A percentile compares a stretch with the other conserved stretches of the same genome.
These are phyloP conservation scores for Euclidium syriacum DNA, from an alignment of 345 rosid species.

Conservation along the genomic window DNA sequence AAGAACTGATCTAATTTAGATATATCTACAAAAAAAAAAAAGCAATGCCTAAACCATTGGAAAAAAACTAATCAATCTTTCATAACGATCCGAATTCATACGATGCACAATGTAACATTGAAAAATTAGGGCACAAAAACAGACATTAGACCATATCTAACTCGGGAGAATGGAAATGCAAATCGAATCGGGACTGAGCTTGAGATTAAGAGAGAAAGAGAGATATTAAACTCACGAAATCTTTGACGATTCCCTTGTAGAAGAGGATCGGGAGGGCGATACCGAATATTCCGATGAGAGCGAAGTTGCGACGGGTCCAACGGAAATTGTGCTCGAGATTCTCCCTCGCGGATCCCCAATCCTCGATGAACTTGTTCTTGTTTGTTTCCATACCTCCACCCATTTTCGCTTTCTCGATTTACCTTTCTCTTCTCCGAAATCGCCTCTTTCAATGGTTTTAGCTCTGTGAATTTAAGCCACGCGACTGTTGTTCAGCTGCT, in stretches of 20 bases:
- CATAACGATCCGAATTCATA: neutral
- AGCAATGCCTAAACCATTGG: neutral
- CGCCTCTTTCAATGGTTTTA: neutral
- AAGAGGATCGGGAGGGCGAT: constrained; percentile 73
- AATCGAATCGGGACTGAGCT: neutral
- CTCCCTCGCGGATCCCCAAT: constrained; percentile 82
- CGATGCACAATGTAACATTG: neutral
- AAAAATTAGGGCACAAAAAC: constrained; percentile 21
- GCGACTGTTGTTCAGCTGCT: neutral
- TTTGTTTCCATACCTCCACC: constrained; percentile 93
- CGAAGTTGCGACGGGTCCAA: constrained; percentile 91
- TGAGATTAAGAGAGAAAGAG: neutral
- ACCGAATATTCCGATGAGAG: constrained; percentile 84
- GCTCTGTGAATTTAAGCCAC: neutral
- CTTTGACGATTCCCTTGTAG: constrained; percentile 88
- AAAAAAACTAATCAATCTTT: neutral
- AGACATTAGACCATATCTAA: neutral
- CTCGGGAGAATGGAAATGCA: neutral
- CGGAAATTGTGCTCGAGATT: constrained; percentile 90
- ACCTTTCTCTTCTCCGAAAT: constrained; percentile 10
- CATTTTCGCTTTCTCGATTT: constrained; percentile 38
- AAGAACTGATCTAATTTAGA: neutral
- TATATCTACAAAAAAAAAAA: neutral
- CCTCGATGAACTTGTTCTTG: constrained; percentile 93
- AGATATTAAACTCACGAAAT: constrained; percentile 44